These are phyloP conservation scores for Petasospora fabianii DNA, from an alignment of 1,139 yeast species.

Conservation along the genomic window DNA sequence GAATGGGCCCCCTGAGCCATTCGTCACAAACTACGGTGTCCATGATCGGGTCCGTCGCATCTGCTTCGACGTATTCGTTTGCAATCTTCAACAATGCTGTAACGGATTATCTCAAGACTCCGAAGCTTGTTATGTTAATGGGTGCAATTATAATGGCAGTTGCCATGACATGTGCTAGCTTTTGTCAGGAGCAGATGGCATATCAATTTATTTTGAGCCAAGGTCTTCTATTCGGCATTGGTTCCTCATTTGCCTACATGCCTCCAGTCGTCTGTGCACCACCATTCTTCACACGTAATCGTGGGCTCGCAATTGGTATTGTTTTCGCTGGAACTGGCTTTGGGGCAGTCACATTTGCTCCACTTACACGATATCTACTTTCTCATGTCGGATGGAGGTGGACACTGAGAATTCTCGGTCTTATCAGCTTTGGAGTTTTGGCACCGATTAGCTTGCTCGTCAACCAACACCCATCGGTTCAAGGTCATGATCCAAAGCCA, in stretches of 20 bases:
- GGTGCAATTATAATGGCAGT: conserved; percentile 31
- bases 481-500: conserved; percentile 9
- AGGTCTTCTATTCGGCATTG: conserved; percentile 38
- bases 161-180: conserved; percentile 32
- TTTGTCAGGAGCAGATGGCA: conserved; percentile 21
- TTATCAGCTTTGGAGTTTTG: conserved; percentile 27
- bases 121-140: conserved; percentile 28
- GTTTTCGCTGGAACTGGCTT: conserved; percentile 42
- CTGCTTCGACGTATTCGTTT: conserved; percentile 31
- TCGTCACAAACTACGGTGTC: conserved; percentile 32
- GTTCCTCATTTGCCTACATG: conserved; percentile 36
- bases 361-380: conserved; percentile 33
- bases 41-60: conserved; percentile 32
- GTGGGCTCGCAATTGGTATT: conserved; percentile 42
- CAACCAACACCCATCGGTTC: conserved; percentile 21
- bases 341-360: conserved; percentile 40
- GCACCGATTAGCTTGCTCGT: conserved; percentile 27
- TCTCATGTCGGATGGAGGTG: conserved; percentile 37
- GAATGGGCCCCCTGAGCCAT: conserved; percentile 32
- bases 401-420: conserved; percentile 37
- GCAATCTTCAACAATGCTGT: conserved; percentile 31
- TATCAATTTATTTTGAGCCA: conserved; percentile 37
- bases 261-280: conserved; percentile 44
- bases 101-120: conserved; percentile 21
- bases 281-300: conserved; percentile 34